Evolutionary conservation across 2,329 filamentous ascomycete genomes (phyloP).

Genomic region (Penicillium sp.): DNA sequence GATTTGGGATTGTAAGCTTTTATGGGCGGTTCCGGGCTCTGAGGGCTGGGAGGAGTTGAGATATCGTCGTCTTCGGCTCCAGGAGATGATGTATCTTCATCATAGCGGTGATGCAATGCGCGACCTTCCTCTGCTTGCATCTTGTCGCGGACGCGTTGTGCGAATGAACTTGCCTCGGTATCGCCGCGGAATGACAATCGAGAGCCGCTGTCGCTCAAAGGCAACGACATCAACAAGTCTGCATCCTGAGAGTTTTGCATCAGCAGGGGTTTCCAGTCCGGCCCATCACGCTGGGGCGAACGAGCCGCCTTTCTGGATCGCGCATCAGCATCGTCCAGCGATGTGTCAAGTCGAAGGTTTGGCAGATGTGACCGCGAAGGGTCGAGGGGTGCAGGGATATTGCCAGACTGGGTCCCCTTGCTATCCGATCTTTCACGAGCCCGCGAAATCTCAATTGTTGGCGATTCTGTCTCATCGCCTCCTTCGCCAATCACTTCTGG

Average conservation of each 20-base stretch:
- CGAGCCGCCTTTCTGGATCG: constrained; percentile 10
- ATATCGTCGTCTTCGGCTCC: constrained; percentile 22
- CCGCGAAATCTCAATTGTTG: constrained; percentile 68
- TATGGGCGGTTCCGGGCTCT: constrained; percentile 16
- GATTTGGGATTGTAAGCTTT: constrained; percentile 12
- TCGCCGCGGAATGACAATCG: constrained; percentile 42
- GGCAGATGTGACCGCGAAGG: constrained; percentile 22
- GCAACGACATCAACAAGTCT: constrained; percentile 39
- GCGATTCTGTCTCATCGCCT: constrained; percentile 77
- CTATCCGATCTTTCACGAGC: constrained; percentile 30
- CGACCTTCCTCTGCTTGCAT: constrained; percentile 55
- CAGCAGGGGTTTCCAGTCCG: constrained; percentile 29
- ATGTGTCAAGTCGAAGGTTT: constrained; percentile 35
- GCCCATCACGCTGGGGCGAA: constrained; percentile 12
- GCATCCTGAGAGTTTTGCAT: constrained; percentile 37
- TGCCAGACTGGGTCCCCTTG: constrained; percentile 15
- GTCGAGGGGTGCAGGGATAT: constrained; percentile 9
- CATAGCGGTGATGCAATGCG: constrained; percentile 47
- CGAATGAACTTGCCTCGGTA: constrained; percentile 45
- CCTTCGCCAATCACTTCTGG: constrained; percentile 88
- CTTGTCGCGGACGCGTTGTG: constrained; percentile 48
- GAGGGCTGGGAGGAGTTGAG: constrained; percentile 8
- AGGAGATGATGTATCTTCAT: constrained; percentile 31
- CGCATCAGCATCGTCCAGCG: constrained; percentile 24
- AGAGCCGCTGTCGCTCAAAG: constrained; percentile 29